These are phyloP conservation scores for Aspergillus persii DNA, from an alignment of 2,329 filamentous ascomycete genomes.

Conservation along the genomic window DNA sequence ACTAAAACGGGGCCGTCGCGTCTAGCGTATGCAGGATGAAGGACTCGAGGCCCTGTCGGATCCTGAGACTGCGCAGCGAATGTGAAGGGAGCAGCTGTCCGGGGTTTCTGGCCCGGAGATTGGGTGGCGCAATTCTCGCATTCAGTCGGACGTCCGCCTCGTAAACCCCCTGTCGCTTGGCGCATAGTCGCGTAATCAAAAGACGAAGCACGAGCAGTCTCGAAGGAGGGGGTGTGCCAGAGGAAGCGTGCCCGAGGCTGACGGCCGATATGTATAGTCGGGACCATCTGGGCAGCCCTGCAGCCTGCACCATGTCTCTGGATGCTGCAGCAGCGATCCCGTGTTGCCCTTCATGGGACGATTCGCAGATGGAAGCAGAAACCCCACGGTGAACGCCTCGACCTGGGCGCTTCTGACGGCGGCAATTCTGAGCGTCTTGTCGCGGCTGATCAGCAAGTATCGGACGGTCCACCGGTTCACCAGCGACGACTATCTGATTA, in stretches of 20 bases:
- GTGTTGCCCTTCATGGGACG: constrained; percentile 11
- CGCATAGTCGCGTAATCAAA: background rate
- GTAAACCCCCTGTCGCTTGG: background rate
- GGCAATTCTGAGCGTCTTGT: constrained; percentile 19
- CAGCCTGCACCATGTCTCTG: background rate
- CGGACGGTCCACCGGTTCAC: constrained; percentile 20
- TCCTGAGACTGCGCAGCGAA: background rate
- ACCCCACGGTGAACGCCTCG: constrained; percentile 22
- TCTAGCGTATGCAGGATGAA: background rate
- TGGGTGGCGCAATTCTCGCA: too few relatives aligned
- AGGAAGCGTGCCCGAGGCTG: background rate
- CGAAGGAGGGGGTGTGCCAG: background rate
- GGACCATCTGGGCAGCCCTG: background rate
- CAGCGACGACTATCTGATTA: constrained; percentile 21
- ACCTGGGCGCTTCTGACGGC: constrained; percentile 22
- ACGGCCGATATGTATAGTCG: background rate
- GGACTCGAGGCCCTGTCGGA: background rate
- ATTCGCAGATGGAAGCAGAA: constrained; percentile 20
- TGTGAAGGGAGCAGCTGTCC: background rate
- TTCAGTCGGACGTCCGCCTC: background rate
- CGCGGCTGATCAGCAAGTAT: constrained; percentile 21
- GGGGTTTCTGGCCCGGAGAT: background rate
- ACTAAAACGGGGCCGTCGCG: background rate
- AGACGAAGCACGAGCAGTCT: background rate
- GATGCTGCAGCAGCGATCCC: background rate